Evolutionary conservation across 371 early-diverging fungal species (phyloP), one percentile per base, ranked within the genome.

Genomic region (Conidiobolus incongruus): DNA sequence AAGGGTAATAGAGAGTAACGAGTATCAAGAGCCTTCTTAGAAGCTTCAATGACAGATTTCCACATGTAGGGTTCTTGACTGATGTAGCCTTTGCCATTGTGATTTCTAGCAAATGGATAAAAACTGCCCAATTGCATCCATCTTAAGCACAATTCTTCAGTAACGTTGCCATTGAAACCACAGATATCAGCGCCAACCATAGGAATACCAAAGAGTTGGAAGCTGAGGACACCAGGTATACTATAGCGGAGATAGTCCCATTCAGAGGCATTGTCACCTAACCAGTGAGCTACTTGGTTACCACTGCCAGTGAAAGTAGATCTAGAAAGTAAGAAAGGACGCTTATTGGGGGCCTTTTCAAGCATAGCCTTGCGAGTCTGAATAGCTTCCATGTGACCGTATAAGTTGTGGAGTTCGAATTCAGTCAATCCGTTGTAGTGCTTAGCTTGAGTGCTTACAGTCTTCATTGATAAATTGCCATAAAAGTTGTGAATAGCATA

Each of bases 121-220:
- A 81, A 72, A n/a, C 77, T 53, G 3, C 81, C 83, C 22, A 79
- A 54, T 48, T 68, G 66, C 47, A 71, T 71, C 77, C 77, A 77
- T 28, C 77, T 62, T 21, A 63, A 50, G 45, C 77, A 66, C 35
- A 77, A 61, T 44, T 68, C 61, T 19, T 68, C 60, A n/a, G 52
- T 55, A 2, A 68, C 52, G 38, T 65, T 52, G 8, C 67, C 70
- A 35, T 59, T 58, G 48, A 77, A 77, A 2, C 77, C 76, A 42
- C 76, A 75, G 39, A 77, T 66, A 39, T 77, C 77, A 8, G 77
- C 58, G 1, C 77, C 77, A n/a, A 54, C 52, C 43, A 70, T 63
- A 5, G 76, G 76, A 33, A 77, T 65, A 2, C 77, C 77, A 39
- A 66, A 76, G 28, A 77, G 30, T 38, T 70, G 68, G 51, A 77